phyloP scores from a whole-genome alignment of 1,139 yeast species.

The Saccharomyces hybrid region DNA sequence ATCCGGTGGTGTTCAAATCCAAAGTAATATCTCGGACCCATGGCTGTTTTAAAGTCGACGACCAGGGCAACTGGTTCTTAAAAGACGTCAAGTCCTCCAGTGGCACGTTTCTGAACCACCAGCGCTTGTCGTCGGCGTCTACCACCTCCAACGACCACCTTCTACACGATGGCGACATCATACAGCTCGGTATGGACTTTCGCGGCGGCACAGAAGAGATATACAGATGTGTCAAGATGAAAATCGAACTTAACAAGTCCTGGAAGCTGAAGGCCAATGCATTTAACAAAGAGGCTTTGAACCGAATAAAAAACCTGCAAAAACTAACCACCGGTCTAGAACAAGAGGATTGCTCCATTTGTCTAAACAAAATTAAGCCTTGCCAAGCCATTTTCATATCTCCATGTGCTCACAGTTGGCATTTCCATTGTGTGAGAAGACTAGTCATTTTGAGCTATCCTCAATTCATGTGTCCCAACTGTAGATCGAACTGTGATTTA shows the following conservation, averaged over 20 bases:
- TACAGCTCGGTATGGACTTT: conserved; percentile 42
- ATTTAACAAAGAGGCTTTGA: conserved; percentile 70
- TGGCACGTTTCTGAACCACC: conserved; percentile 87
- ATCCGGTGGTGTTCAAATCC: conserved; percentile 81
- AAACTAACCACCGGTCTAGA: conserved; percentile 29
- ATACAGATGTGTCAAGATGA: conserved; percentile 84
- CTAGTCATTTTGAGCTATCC: conserved; percentile 83
- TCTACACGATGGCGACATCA: conserved; percentile 72
- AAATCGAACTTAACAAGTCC: conserved; percentile 80
- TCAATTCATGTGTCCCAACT: conserved; percentile 89
- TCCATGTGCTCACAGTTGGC: conserved; percentile 97
- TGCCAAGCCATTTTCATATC: conserved; percentile 89
- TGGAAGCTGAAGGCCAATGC: conserved; percentile 80
- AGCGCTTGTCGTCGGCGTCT: conserved; percentile 75
- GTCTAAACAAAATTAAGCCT: conserved; percentile 74
- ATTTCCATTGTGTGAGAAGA: conserved; percentile 89
- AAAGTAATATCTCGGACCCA: conserved; percentile 91
- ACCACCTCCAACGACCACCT: conserved; percentile 59
- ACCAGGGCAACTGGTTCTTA: conserved; percentile 75
- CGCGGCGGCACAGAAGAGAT: conserved; percentile 93
- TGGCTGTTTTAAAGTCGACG: conserved; percentile 69
- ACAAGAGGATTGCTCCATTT: conserved; percentile 79
- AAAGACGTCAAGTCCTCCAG: conserved; percentile 82
- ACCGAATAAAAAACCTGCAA: conserved; percentile 52
- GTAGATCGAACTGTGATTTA: conserved; percentile 85